Percentiles rank a stretch among this genome's conserved stretches.
phyloP scores from a whole-genome alignment of 1,139 yeast genomes.

The Lizanozyma gosingica region DNA sequence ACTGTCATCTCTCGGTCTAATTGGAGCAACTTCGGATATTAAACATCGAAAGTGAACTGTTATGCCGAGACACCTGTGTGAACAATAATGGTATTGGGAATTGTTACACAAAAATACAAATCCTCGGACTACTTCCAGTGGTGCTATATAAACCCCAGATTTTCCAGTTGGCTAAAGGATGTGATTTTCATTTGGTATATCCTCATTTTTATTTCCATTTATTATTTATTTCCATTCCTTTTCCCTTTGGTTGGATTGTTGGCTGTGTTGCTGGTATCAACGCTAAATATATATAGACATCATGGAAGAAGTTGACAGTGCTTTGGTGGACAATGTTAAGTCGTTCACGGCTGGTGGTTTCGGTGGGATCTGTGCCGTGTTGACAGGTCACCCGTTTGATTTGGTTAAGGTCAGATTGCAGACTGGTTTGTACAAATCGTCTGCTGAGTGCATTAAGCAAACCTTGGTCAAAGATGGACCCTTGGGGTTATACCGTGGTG shows the following conservation, averaged over 20 bases:
- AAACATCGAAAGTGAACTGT: too few species aligned
- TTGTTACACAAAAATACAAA: not conserved
- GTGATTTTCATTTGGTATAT: too few species aligned
- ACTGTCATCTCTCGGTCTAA: too few species aligned
- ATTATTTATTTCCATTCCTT: too few species aligned
- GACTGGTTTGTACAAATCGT: slow-evolving; percentile 54
- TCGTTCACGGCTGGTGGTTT: slow-evolving; percentile 89
- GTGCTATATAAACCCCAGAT: not conserved
- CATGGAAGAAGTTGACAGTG: slow-evolving; percentile 44
- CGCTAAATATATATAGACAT: not conserved
- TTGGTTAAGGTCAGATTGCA: slow-evolving; percentile 88
- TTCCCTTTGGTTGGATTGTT: not conserved
- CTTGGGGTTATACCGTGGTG: slow-evolving; percentile 78
- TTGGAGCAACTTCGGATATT: too few species aligned
- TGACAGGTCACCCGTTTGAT: slow-evolving; percentile 96
- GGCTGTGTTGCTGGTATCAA: not conserved
- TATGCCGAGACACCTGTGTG: too few species aligned
- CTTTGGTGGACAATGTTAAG: slow-evolving; percentile 47
- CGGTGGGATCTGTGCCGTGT: slow-evolving; percentile 76
- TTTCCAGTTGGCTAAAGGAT: too few species aligned
- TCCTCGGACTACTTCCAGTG: not conserved
- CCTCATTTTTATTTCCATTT: too few species aligned
- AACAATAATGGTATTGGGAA: too few species aligned
- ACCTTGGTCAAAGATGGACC: slow-evolving; percentile 70
- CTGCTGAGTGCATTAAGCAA: slow-evolving; percentile 57